Conservation (phyloP, 116 monocot genomes). For the Posidonia oceanica region DNA sequence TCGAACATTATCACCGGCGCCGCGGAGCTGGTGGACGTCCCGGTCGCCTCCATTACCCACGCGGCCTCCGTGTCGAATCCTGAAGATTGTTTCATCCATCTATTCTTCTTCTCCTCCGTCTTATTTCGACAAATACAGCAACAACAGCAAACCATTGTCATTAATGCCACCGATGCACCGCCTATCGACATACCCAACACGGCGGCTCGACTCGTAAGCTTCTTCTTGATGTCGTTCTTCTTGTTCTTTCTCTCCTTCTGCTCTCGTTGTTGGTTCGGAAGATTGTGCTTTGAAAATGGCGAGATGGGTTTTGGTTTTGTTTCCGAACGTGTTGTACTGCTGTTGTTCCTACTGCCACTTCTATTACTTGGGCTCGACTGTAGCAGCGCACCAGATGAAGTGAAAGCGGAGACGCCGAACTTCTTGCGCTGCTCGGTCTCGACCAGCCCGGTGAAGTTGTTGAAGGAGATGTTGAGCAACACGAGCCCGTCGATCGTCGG, state of each 20-base stretch:
- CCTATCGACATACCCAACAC: neutral
- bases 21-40: neutral
- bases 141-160: neutral
- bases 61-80: constrained; percentile 1
- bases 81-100: neutral
- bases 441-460: constrained; percentile 60
- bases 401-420: constrained; percentile 57
- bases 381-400: constrained; percentile 25
- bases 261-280: neutral
- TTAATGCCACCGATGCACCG: neutral
- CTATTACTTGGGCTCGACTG: neutral
- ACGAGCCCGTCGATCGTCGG: constrained; percentile 18
- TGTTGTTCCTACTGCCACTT: neutral
- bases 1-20: constrained; percentile 72
- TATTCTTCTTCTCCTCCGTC: neutral
- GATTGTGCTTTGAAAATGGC: neutral
- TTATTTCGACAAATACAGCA: neutral
- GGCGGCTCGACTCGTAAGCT: neutral
- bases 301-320: neutral
- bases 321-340: neutral
- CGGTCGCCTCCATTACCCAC: constrained; percentile 35
- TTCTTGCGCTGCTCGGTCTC: constrained; percentile 12
- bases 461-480: constrained; percentile 59
- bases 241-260: constrained; percentile 11
- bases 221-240: neutral